Evolutionary conservation across 768 basidiomycete genomes (phyloP).

Genomic region (Cantharellus anzutake): DNA sequence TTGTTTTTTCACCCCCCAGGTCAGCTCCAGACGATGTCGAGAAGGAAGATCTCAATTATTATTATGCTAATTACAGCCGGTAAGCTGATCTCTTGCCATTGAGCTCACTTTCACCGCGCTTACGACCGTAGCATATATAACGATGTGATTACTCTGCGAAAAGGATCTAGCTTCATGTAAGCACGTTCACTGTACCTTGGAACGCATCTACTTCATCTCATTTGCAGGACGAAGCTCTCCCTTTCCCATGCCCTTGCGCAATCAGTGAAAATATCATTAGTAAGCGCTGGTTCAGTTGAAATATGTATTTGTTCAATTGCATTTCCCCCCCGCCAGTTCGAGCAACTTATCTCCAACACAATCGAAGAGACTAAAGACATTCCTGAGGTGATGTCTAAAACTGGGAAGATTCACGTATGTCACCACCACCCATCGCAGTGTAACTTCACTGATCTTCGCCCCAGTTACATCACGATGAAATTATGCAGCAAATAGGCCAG

Average conservation of each 20-base stretch:
- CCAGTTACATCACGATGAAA: constrained; percentile 39
- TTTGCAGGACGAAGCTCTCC: constrained; percentile 77
- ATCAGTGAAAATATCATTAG: constrained; percentile 92
- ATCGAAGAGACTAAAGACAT: constrained; percentile 96
- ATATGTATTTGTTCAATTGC: background rate
- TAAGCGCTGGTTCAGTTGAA: constrained; percentile 15
- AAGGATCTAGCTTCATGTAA: constrained; percentile 90
- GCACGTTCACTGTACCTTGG: constrained; percentile 15
- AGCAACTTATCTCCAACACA: constrained; percentile 77
- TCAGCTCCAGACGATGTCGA: constrained; percentile 78
- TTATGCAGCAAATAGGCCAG: constrained; percentile 95
- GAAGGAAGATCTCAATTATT: constrained; percentile 94
- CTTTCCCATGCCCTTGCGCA: constrained; percentile 88
- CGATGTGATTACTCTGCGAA: constrained; percentile 83
- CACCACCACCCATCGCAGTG: constrained; percentile 4
- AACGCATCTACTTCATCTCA: background rate
- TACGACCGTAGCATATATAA: constrained; percentile 66
- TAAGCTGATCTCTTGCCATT: constrained; percentile 20
- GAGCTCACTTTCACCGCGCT: too few species aligned
- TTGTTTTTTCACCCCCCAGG: constrained; percentile 4
- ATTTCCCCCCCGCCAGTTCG: constrained; percentile 35
- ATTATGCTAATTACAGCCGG: constrained; percentile 95
- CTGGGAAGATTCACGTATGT: constrained; percentile 70
- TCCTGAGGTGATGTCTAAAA: constrained; percentile 81
- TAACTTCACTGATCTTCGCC: background rate